phyloP scores from a whole-genome alignment of 257 asterid species.

The Buddleja alternifolia region DNA sequence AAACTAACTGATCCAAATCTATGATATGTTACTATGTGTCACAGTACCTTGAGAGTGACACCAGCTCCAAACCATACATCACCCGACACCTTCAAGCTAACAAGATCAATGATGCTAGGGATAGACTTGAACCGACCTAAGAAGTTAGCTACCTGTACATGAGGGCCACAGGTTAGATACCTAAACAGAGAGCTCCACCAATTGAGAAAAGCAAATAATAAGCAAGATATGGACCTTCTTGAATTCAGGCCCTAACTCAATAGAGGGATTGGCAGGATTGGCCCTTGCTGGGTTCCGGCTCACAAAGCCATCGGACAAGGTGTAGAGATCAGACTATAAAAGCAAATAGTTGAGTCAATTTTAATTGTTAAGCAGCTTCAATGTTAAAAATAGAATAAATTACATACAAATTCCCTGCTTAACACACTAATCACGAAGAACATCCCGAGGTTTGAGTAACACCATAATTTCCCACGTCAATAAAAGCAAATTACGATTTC shows the following conservation, averaged over 20 bases:
- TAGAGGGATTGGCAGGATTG: constrained; percentile 83
- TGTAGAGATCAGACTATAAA: constrained; percentile 93
- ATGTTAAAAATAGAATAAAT: too few relatives aligned
- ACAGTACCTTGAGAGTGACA: constrained; percentile 70
- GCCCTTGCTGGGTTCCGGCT: constrained; percentile 77
- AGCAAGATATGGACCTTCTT: constrained; percentile 67
- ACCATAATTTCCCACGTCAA: too few relatives aligned
- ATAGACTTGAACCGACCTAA: constrained; percentile 84
- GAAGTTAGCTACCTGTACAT: constrained; percentile 74
- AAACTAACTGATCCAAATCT: too few relatives aligned
- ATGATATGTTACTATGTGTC: not conserved
- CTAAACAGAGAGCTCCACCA: constrained; percentile 6
- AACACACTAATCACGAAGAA: too few relatives aligned
- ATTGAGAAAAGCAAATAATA: not conserved
- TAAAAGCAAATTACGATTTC: too few relatives aligned
- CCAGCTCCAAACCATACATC: constrained; percentile 92
- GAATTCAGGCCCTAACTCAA: constrained; percentile 97
- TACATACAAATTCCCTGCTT: too few relatives aligned
- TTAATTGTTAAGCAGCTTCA: constrained; percentile 7
- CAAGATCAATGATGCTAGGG: constrained; percentile 92
- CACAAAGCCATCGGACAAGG: constrained; percentile 81
- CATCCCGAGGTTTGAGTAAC: too few relatives aligned
- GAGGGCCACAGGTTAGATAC: not conserved
- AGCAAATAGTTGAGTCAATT: constrained; percentile 29
- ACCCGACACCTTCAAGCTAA: constrained; percentile 86